Evolutionary conservation across 1,139 yeast genomes (phyloP), one percentile per base, ranked within the genome.

Genomic region (Spathaspora sp.): DNA sequence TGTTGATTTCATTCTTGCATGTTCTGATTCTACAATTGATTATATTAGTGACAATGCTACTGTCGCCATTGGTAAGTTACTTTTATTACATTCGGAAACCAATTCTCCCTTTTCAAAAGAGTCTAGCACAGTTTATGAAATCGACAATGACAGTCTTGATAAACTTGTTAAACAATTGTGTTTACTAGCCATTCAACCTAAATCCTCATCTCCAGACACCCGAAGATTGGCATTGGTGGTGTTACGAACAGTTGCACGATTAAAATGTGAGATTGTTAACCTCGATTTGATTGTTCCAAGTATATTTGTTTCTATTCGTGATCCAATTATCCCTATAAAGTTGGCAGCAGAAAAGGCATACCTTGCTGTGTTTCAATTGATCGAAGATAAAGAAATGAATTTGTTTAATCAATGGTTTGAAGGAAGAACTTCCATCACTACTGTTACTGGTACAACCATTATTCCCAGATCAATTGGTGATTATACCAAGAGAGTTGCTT

Each of bases 281-380:
- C 70, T 82, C 52, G 82, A 84, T 55, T 49, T 70, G 1, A 56
- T 93, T 46, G 89, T 80, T 7, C 89, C 95, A 13, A 76, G 89
- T 18, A 82, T 90, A 2, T 93, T 93, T 62, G 72, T 84, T 0
- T 85, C 95, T 62, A 86, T 93, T 39, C 79, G 99, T 55, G 97
- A 91, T 57, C 77, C 84, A 13, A 73, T 88, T 41, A 89, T 93
- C 57, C 98, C 99, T 3, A 86, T 93, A 56, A 90, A 90, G 60
- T 76, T 93, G 52, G 97, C 98, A 0, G 96, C 97, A 4, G 99
- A 93, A 64, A 89, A 89, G 71, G 91, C 96, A 1, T 91, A 79
- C 63, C 66, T 91, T 57, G 81, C 90, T 1, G 65, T 89, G 17
- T 84, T 90, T 63, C 74, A 78, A 47, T 71, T 91, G 53, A 84